Percentiles rank a stretch among this genome's conserved stretches.
Conservation (phyloP, 2,329 filamentous ascomycete species). For the Alternaria conjuncta region DNA sequence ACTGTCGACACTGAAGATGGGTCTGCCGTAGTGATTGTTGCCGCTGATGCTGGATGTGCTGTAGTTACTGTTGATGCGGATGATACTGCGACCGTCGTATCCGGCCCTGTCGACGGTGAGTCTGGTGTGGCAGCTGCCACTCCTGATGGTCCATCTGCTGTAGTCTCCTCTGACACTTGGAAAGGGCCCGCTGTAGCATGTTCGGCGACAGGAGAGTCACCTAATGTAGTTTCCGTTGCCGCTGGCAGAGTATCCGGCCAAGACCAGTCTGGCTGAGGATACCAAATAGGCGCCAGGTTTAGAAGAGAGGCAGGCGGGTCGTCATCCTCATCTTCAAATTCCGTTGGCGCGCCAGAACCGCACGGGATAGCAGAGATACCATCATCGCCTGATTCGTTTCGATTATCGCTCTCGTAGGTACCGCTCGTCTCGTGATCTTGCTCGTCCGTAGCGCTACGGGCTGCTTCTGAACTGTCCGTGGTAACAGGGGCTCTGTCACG, state of each 20-base stretch:
- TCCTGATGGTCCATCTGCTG: background rate
- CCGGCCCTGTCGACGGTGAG: background rate
- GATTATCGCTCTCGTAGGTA: background rate
- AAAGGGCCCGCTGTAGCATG: background rate
- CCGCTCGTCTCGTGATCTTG: background rate
- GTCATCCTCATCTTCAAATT: background rate
- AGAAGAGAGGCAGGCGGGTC: slow-evolving; percentile 8
- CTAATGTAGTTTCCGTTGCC: background rate
- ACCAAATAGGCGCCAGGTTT: background rate
- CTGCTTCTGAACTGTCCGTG: background rate
- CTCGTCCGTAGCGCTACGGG: background rate
- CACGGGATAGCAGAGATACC: background rate
- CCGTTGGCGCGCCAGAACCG: background rate
- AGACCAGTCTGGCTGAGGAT: background rate
- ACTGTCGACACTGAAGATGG: background rate
- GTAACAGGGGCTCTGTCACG: background rate
- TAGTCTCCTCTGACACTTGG: background rate
- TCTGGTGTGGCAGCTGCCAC: background rate
- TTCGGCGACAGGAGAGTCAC: background rate
- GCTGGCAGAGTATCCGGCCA: background rate
- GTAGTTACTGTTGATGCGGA: background rate
- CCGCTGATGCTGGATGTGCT: background rate
- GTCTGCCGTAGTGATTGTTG: background rate
- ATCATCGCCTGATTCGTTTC: background rate
- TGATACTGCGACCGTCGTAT: background rate